These are phyloP conservation scores for Leccinum ochraceum DNA, from an alignment of 768 basidiomycete genomes.

Conservation along the genomic window DNA sequence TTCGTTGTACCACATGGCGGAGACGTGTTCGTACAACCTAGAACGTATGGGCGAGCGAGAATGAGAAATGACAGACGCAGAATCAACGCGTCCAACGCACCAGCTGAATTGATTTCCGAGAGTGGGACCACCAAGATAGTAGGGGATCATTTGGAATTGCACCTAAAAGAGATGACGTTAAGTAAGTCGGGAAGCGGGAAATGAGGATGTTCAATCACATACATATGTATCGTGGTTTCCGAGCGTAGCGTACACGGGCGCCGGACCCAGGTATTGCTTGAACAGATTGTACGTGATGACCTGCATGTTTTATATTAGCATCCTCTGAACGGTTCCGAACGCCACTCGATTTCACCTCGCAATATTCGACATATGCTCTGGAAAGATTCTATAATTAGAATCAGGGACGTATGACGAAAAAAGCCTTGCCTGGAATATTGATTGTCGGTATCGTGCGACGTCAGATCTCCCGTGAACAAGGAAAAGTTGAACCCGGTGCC, in stretches of 20 bases:
- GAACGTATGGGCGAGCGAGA: neutral
- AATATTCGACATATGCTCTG: constrained; percentile 60
- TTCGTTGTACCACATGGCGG: constrained; percentile 46
- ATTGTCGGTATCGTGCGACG: constrained; percentile 69
- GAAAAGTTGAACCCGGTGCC: constrained; percentile 62
- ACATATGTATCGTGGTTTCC: constrained; percentile 80
- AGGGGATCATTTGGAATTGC: constrained; percentile 40
- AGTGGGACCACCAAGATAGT: constrained; percentile 35
- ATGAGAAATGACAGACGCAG: neutral
- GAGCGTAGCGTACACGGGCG: constrained; percentile 67
- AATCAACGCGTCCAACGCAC: constrained; percentile 18
- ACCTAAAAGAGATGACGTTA: constrained; percentile 2
- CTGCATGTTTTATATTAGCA: constrained; percentile 31
- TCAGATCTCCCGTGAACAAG: constrained; percentile 73
- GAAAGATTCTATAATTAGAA: constrained; percentile 4
- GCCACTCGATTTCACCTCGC: constrained; percentile 43
- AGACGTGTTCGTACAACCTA: constrained; percentile 53
- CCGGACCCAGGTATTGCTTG: constrained; percentile 54
- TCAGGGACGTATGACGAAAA: neutral
- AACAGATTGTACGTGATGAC: constrained; percentile 62
- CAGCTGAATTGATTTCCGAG: constrained; percentile 43
- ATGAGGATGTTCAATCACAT: constrained; percentile 31
- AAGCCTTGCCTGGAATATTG: constrained; percentile 55
- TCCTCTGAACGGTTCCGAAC: neutral
- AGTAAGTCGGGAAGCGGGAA: neutral